Conservation (phyloP, 768 basidiomycete species). For the Lentinus brumalis region DNA sequence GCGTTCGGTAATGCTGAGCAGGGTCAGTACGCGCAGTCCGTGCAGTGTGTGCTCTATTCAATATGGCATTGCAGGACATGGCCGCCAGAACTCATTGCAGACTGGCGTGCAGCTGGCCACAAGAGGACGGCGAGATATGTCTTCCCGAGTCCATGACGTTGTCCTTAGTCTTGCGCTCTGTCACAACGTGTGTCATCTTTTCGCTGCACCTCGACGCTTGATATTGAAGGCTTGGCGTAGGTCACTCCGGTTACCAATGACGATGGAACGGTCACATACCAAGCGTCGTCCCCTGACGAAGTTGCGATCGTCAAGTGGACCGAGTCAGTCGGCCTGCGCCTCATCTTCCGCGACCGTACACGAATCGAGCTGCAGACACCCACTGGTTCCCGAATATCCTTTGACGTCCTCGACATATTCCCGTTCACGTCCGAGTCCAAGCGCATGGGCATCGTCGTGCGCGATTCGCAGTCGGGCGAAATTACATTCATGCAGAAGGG, state of each 20-base stretch:
- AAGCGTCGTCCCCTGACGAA: slow-evolving; percentile 98
- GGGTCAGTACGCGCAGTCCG: slow-evolving; percentile 37
- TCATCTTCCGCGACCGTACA: slow-evolving; percentile 87
- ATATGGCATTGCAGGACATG: neutral
- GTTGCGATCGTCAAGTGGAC: slow-evolving; percentile 99
- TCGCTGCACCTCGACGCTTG: neutral
- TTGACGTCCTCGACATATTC: slow-evolving; percentile 91
- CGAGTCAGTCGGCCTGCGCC: slow-evolving; percentile 88
- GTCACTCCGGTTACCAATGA: slow-evolving; percentile 96
- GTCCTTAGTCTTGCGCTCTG: slow-evolving; percentile 93
- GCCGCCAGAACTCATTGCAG: slow-evolving; percentile 48
- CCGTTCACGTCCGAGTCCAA: slow-evolving; percentile 99
- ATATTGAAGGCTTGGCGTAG: slow-evolving; percentile 39
- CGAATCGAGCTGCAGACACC: slow-evolving; percentile 84
- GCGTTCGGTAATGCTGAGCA: slow-evolving; percentile 77
- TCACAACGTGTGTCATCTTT: slow-evolving; percentile 73
- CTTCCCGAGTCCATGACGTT: slow-evolving; percentile 88
- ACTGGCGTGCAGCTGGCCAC: slow-evolving; percentile 84
- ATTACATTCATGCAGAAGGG: slow-evolving; percentile 95
- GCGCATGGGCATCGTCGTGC: slow-evolving; percentile 97
- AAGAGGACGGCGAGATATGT: slow-evolving; percentile 92
- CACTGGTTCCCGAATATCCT: slow-evolving; percentile 60
- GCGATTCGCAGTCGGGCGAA: slow-evolving; percentile 73
- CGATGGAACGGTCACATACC: slow-evolving; percentile 93
- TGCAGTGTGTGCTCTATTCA: neutral